Evolutionary conservation across 768 basidiomycete genomes (phyloP).

Genomic region (Ramaria sp.): DNA sequence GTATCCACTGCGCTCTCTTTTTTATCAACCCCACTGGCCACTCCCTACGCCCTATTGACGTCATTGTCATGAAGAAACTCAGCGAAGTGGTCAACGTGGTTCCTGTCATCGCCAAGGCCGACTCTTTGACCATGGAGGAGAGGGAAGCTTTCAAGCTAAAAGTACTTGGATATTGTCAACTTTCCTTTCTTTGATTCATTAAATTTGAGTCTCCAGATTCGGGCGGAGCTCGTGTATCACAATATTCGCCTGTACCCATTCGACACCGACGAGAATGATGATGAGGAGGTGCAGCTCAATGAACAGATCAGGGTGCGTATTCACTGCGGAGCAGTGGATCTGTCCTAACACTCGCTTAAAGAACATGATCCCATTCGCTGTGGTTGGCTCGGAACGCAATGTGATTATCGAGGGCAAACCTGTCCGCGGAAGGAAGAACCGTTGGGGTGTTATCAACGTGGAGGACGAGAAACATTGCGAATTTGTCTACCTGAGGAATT

Average conservation of each 20-base stretch:
- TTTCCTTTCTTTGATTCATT: not conserved
- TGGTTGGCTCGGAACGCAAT: constrained; percentile 93
- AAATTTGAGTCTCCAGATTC: constrained; percentile 45
- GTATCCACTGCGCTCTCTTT: constrained; percentile 96
- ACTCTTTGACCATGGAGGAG: constrained; percentile 90
- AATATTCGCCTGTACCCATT: constrained; percentile 95
- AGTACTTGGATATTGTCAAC: constrained; percentile 31
- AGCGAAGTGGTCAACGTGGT: constrained; percentile 99
- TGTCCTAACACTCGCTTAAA: constrained; percentile 20
- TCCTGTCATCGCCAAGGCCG: constrained; percentile 97
- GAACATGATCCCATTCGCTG: constrained; percentile 93
- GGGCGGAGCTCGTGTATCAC: constrained; percentile 83
- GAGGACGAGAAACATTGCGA: constrained; percentile 97
- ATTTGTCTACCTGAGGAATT: constrained; percentile 94
- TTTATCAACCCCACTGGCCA: constrained; percentile 99
- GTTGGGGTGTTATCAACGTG: constrained; percentile 97
- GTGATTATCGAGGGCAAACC: constrained; percentile 94
- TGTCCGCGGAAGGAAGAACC: constrained; percentile 92
- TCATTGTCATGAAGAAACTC: constrained; percentile 98
- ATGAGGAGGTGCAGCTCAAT: constrained; percentile 86
- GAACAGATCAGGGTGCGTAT: constrained; percentile 72
- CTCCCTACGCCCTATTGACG: constrained; percentile 89
- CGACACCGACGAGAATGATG: constrained; percentile 91
- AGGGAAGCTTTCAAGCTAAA: constrained; percentile 87
- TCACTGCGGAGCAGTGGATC: not conserved